Evolutionary conservation across 345 rosid species (phyloP).

Genomic region (Chamaenerion angustifolium): DNA sequence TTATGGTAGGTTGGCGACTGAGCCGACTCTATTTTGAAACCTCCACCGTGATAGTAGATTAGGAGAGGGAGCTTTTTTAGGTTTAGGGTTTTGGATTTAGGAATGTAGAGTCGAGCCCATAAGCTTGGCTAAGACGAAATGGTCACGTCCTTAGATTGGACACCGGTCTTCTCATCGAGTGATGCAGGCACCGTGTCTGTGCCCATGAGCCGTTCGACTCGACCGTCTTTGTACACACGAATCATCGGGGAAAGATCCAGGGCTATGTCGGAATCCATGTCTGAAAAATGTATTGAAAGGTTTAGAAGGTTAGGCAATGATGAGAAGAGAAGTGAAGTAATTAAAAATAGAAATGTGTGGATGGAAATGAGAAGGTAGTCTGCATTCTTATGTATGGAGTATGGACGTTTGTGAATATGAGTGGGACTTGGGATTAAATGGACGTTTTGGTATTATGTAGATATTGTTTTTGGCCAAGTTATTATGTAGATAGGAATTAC

Average conservation of each 20-base stretch:
- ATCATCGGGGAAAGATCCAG: constrained; percentile 20
- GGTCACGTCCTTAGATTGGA: constrained; percentile 31
- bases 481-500: too few relatives aligned
- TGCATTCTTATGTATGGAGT: not conserved
- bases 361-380: not conserved
- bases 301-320: not conserved
- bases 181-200: constrained; percentile 23
- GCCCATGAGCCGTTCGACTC: constrained; percentile 25
- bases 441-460: too few relatives aligned
- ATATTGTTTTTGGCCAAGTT: too few relatives aligned
- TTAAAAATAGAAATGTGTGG: not conserved
- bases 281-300: not conserved
- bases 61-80: not conserved
- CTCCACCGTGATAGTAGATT: constrained; percentile 5
- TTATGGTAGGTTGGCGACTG: not conserved
- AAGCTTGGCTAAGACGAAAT: constrained; percentile 10
- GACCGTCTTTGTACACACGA: constrained; percentile 33
- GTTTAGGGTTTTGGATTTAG: not conserved
- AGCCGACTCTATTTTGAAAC: not conserved
- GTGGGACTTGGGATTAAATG: too few relatives aligned
- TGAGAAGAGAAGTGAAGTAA: not conserved
- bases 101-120: constrained; percentile 28
- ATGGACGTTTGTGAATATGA: too few relatives aligned
- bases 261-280: constrained; percentile 17
- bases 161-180: constrained; percentile 25